Base-by-base conservation (phyloP, 2,329 filamentous ascomycete genomes). In the Sporothrix humicola region DNA sequence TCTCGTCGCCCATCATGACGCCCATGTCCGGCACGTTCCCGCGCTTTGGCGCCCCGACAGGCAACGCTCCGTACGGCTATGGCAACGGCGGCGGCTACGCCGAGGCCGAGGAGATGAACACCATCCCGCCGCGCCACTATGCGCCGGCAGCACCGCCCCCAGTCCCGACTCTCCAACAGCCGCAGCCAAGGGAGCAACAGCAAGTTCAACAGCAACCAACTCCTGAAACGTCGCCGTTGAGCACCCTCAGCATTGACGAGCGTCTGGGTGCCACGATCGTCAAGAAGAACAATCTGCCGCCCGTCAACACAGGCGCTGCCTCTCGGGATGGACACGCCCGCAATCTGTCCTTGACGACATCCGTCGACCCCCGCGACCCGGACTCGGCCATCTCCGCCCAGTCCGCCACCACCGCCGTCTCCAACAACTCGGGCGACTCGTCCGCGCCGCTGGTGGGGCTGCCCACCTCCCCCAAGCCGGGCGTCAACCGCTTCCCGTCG, bases 1-100 rank as follows among this genome's bases (percentile, higher is more conserved):
- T 91, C 77, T 91, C 89, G 13, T 90, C 89, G 0, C 89, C 89
- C 69, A 89, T 91, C 77, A 87, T 89, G 84, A 91, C 89, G 9
- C 89, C 89, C 15, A 86, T 87, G 82, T 88, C 89, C 1, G 85
- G 83, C 2, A 88, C 86, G 2, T 91, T 91, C 76, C 86, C 88
- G 1, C 83, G 84, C n/a, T 13, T 13, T 42, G 46, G 23, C 31
- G 31, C 31, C 31, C 31, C 31, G 1, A 15, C 44, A 5, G 46
- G 42, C 3, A 17, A 17, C 2, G 59, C 37, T 1, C 23, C 46
- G 0, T 52, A 50, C 15, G 63, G 63, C 1, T 68, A 68, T 3
- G 65, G 66, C 48, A 54, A 69, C 66, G 66, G 66, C 46, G 66
- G 66, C 42, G 81, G 84, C 15, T 84, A 87, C 65, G 82, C 81